Evolutionary conservation across 192 early-diverging fungal genomes (phyloP).

Genomic region (Coemansia sp.): DNA sequence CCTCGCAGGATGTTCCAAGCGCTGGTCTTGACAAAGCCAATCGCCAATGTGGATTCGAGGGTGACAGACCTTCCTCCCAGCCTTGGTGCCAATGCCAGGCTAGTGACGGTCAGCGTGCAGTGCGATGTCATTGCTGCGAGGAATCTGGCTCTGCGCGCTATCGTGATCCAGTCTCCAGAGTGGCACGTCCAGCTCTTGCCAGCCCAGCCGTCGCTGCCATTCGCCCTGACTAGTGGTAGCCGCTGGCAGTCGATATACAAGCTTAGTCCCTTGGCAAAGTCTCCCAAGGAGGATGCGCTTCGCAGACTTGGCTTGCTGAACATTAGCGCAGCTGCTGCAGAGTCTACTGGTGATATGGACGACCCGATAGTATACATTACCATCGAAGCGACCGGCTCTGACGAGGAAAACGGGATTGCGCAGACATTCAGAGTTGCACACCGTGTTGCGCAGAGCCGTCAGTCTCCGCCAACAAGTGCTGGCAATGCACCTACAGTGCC

Average conservation of each 20-base stretch:
- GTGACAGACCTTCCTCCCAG: slow-evolving; percentile 25
- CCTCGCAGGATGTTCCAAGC: slow-evolving; percentile 37
- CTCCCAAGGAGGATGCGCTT: slow-evolving; percentile 1
- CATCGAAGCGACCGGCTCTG: neutral
- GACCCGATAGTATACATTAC: neutral
- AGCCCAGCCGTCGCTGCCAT: slow-evolving; percentile 11
- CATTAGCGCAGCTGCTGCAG: neutral
- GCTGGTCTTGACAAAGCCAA: slow-evolving; percentile 27
- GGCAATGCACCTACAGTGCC: neutral
- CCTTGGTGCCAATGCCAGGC: slow-evolving; percentile 30
- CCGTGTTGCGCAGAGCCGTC: neutral
- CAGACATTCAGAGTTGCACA: slow-evolving; percentile 11
- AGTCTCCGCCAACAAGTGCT: neutral
- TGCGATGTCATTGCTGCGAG: slow-evolving; percentile 4
- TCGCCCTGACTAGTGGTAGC: slow-evolving; percentile 4
- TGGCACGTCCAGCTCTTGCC: slow-evolving; percentile 38
- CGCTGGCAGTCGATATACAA: slow-evolving; percentile 28
- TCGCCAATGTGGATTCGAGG: slow-evolving; percentile 18
- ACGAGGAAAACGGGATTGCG: neutral
- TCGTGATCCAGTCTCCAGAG: slow-evolving; percentile 15
- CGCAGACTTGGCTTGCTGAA: slow-evolving; percentile 21
- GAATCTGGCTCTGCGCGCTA: slow-evolving; percentile 7
- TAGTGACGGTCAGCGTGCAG: slow-evolving; percentile 25
- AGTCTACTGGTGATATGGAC: neutral
- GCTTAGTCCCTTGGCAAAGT: slow-evolving; percentile 5